Evolutionary conservation across 106 monocot species (phyloP), one percentile per base, ranked within the genome.

Genomic region (Dendrobium huoshanense): DNA sequence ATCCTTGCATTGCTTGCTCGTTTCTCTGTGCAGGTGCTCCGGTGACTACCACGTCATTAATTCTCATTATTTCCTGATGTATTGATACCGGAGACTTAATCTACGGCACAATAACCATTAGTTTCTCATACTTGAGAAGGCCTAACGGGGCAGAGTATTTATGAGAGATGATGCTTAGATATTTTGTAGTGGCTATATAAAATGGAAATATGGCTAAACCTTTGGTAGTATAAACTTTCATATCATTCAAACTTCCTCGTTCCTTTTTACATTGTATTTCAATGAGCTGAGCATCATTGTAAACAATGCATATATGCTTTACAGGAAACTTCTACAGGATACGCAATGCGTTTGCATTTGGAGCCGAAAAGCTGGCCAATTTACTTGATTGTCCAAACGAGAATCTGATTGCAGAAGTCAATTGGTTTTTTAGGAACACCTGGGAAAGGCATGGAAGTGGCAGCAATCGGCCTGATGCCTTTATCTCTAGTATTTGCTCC

Each of bases 291-390:
- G 43, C 20, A 75, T 75, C 74, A 41, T 75, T 75, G 20, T n/a
- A 8, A 75, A 41, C 43, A 17, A 75, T 43, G 20, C 45, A 24
- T 79, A 44, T 7, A 13, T 15, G 64, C 24, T 78, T 78, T 61
- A 80, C 78, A 78, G 78, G 78, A 0, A 78, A 78, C 67, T 91
- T 91, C 72, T 84, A 45, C 77, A 90, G 90, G 40, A 87, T 86
- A 70, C 90, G 92, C 17, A 90, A 90, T 86, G 95, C 95, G 13
- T 92, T 95, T 86, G 64, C 90, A 51, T 90, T 92, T 90, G 95
- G 95, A 47, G 90, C 92, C 20, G 89, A 90, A 85, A 92, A 40
- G 61, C 72, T 95, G 78, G 88, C 86, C 75, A 78, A 44, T 67
- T 82, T 92, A 77, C 85, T 92, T 67, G 87, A 92, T 22, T 92